Evolutionary conservation across 306 rosid genomes (phyloP).

Genomic region (Fragaria nilgerrensis): DNA sequence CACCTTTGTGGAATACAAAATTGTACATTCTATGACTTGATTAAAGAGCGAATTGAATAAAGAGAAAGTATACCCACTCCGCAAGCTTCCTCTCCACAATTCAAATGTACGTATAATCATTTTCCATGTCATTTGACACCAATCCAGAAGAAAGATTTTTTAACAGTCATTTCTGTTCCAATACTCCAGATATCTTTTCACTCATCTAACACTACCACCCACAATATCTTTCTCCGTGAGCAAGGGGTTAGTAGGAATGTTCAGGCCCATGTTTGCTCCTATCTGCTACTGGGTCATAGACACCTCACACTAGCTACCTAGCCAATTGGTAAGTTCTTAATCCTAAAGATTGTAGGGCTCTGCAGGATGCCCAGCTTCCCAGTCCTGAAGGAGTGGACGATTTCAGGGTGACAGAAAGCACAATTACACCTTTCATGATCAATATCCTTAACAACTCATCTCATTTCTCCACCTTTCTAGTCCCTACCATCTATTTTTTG

Average conservation of each 20-base stretch:
- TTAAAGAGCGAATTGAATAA: neutral
- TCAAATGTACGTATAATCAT: neutral
- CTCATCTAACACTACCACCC: neutral
- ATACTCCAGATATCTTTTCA: neutral
- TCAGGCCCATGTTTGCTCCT: constrained; percentile 1
- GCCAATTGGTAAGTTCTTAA: neutral
- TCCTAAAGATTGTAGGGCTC: neutral
- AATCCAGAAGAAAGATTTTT: neutral
- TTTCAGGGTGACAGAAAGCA: neutral
- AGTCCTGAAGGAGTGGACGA: neutral
- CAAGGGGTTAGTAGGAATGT: neutral
- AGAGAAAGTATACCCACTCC: neutral
- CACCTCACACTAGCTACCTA: neutral
- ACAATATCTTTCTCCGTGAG: neutral
- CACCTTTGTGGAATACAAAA: neutral
- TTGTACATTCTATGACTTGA: neutral
- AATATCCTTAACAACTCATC: neutral
- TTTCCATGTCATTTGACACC: constrained; percentile 3
- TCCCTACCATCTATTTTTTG: neutral
- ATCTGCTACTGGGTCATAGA: neutral
- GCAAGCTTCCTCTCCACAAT: neutral
- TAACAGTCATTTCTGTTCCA: neutral
- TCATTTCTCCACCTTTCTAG: neutral
- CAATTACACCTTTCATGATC: neutral
- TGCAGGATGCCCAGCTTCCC: neutral